Evolutionary conservation across 176 grass and related monocot species (phyloP).

Genomic region (Bothriochloa decipiens): DNA sequence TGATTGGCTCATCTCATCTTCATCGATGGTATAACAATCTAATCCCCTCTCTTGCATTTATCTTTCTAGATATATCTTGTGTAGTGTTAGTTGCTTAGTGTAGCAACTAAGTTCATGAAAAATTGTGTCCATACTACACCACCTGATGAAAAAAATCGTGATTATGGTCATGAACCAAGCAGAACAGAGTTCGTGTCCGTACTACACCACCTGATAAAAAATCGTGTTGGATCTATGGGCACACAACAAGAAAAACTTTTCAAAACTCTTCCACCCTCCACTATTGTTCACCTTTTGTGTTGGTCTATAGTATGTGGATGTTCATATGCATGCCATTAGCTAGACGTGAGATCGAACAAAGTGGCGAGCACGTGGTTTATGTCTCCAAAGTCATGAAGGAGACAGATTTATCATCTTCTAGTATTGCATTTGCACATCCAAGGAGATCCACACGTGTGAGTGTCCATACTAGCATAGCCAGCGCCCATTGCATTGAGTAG

Average conservation of each 20-base stretch:
- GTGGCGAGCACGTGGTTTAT: slow-evolving; percentile 33
- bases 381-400: background rate
- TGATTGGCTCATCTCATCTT: too few relatives aligned
- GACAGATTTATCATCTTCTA: background rate
- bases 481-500: slow-evolving; percentile 24
- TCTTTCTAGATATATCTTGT: too few relatives aligned
- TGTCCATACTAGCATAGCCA: slow-evolving; percentile 29
- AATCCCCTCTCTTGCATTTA: too few relatives aligned
- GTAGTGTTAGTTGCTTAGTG: too few relatives aligned
- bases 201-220: slow-evolving; percentile 9
- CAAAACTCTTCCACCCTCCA: background rate
- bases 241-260: background rate
- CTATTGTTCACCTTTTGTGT: background rate
- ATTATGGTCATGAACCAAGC: too few relatives aligned
- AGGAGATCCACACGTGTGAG: slow-evolving; percentile 51
- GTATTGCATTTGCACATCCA: slow-evolving; percentile 13
- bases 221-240: slow-evolving; percentile 17
- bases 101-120: too few relatives aligned
- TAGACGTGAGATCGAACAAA: background rate
- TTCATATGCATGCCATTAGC: background rate
- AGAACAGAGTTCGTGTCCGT: background rate
- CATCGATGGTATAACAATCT: too few relatives aligned
- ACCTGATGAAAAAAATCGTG: too few relatives aligned
- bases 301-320: background rate
- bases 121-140: too few relatives aligned